Conservation (phyloP, 106 monocot genomes). For the Platanthera guangdongensis region DNA sequence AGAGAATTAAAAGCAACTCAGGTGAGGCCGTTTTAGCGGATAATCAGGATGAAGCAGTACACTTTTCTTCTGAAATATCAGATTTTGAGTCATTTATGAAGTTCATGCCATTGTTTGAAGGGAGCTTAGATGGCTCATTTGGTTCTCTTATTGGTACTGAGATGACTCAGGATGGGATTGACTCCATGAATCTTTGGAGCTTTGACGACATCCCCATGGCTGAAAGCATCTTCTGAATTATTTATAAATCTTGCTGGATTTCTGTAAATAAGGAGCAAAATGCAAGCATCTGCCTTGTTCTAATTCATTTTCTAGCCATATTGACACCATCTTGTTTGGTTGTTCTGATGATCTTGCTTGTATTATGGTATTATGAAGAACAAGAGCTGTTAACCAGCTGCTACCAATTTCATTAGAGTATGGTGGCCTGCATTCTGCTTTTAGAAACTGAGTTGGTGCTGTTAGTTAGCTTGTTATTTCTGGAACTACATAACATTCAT, state of each 20-base stretch:
- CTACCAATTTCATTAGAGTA: not conserved
- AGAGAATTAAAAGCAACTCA: conserved; percentile 38
- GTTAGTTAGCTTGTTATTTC: not conserved
- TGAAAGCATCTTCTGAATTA: not conserved
- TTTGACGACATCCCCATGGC: conserved; percentile 52
- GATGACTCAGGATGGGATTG: conserved; percentile 23
- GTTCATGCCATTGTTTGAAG: conserved; percentile 30
- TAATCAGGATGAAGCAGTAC: conserved; percentile 7
- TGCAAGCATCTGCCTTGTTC: not conserved
- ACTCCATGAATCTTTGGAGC: conserved; percentile 44
- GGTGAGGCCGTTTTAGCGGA: conserved; percentile 16
- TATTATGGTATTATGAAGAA: not conserved
- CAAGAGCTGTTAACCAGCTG: not conserved
- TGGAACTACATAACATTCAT: not conserved
- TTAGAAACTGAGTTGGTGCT: not conserved
- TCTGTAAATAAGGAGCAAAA: not conserved
- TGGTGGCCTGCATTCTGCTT: not conserved
- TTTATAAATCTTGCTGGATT: not conserved
- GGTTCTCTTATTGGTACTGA: conserved; percentile 30
- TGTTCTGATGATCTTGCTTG: not conserved
- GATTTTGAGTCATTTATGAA: conserved; percentile 38
- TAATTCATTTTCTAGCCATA: not conserved
- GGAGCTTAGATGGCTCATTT: conserved; percentile 19
- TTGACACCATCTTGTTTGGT: not conserved
- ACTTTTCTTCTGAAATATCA: conserved; percentile 33